A percentile compares a stretch with the other conserved stretches of the same genome.
Conservation (phyloP, 164 flowering plant genomes). For the Santalum album region DNA sequence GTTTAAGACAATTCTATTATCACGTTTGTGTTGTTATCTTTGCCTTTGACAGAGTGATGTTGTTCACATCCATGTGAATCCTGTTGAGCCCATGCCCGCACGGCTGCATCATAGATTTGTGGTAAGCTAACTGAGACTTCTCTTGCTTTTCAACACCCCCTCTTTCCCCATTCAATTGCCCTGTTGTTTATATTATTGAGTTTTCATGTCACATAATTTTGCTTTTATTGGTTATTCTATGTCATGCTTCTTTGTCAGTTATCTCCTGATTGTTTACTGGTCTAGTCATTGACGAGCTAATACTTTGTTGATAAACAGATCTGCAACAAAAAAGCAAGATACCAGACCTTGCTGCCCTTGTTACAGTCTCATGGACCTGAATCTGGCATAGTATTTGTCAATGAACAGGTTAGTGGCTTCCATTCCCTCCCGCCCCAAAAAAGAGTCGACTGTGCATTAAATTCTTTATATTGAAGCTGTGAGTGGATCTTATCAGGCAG, state of each 20-base stretch:
- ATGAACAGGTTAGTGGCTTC: slow-evolving; percentile 61
- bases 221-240: background rate
- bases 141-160: background rate
- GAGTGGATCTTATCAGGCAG: too few relatives aligned
- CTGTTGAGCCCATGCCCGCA: slow-evolving; percentile 76
- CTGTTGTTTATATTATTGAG: background rate
- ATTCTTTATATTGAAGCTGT: too few relatives aligned
- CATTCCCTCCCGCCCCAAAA: too few relatives aligned
- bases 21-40: background rate
- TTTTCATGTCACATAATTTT: too few relatives aligned
- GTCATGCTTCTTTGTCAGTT: background rate
- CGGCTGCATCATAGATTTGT: slow-evolving; percentile 66
- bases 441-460: too few relatives aligned
- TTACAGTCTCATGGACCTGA: slow-evolving; percentile 54
- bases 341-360: slow-evolving; percentile 40
- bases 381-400: slow-evolving; percentile 73
- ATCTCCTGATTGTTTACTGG: background rate
- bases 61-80: slow-evolving; percentile 78
- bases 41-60: slow-evolving; percentile 24
- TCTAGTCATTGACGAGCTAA: slow-evolving; percentile 8
- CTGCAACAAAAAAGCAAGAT: slow-evolving; percentile 39
- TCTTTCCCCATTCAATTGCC: background rate
- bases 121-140: slow-evolving; percentile 38
- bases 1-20: background rate
- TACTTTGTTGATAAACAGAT: slow-evolving; percentile 30